Evolutionary conservation across 352 stramenopile genomes (phyloP), one percentile per base, ranked within the genome.

Genomic region (Phytophthora boehmeriae): DNA sequence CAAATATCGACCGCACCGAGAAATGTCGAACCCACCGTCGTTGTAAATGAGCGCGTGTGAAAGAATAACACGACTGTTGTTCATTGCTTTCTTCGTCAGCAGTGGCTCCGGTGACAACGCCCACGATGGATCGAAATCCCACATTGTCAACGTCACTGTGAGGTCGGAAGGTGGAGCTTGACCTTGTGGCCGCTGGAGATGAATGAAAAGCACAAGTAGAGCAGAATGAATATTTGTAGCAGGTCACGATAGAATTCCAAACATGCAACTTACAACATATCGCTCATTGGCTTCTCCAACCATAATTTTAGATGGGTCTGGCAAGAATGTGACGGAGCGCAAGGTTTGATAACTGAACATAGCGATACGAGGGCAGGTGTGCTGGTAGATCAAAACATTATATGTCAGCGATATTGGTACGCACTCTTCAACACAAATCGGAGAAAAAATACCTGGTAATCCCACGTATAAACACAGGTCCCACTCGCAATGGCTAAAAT

Each of bases 21-120:
- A 98, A 39, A 99, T 89, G 74, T 99, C 97, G 74, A 99, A 98
- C 34, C 97, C 97, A 46, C 97, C 96, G 70, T 99, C 96, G 65
- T 98, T 99, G 75, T 99, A 99, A 25, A 99, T 89, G 49, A 99
- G 82, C 4, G 96, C 93, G 54, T 97, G 88, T 1, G 89, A 93
- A 39, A 98, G 68, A 58, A 96, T 83, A 0, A 90, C 71, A 9
- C 83, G 85, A 23, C 84, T 90, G 58, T 92, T 92, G 52, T 89
- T 80, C 86, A 95, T 95, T 9, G 86, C 86, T 51, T 93, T 93
- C 54, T 89, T 92, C 32, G 74, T 80, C 35, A 90, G 57, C 10
- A 90, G 61, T 13, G 84, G 86, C 56, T 95, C 83, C 3, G 81
- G 68, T 2, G 86, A 83, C 20, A 91, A 51, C 5, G 86, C 76